Evolutionary conservation across 495 filamentous ascomycete species (phyloP).

Genomic region (Pyrenopolyporus hunteri): DNA sequence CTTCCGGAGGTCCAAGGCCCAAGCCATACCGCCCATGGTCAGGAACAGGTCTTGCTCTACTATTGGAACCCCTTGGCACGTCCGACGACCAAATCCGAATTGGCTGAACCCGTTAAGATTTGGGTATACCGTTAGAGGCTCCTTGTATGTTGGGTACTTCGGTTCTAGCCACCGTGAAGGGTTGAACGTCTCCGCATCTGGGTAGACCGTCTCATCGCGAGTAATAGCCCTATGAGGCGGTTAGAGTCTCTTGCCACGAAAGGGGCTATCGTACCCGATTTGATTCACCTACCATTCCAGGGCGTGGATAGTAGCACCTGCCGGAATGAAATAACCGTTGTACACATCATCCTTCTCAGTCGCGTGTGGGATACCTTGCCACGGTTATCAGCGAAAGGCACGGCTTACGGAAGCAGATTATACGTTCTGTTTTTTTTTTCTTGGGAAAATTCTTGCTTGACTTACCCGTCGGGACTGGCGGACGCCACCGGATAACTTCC

Average conservation of each 20-base stretch:
- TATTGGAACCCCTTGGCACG: constrained; percentile 63
- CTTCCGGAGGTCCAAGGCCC: constrained; percentile 61
- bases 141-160: constrained; percentile 59
- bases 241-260: constrained; percentile 16
- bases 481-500: constrained; percentile 67
- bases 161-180: constrained; percentile 60
- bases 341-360: constrained; percentile 61
- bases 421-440: neutral
- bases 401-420: neutral
- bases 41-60: constrained; percentile 63
- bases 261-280: neutral
- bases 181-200: constrained; percentile 65
- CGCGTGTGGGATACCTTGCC: constrained; percentile 59
- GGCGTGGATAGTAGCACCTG: constrained; percentile 62
- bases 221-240: constrained; percentile 64
- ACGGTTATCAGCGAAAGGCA: constrained; percentile 7
- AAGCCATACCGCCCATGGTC: constrained; percentile 63
- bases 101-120: constrained; percentile 61
- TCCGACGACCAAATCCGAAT: constrained; percentile 67
- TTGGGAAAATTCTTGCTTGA: neutral
- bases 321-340: constrained; percentile 61
- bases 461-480: constrained; percentile 57
- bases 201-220: constrained; percentile 63
- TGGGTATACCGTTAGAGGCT: constrained; percentile 59
- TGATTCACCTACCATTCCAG: constrained; percentile 54